Evolutionary conservation across 306 rosid genomes (phyloP), one percentile per base, ranked within the genome.

Genomic region (Cucumis hystrix): DNA sequence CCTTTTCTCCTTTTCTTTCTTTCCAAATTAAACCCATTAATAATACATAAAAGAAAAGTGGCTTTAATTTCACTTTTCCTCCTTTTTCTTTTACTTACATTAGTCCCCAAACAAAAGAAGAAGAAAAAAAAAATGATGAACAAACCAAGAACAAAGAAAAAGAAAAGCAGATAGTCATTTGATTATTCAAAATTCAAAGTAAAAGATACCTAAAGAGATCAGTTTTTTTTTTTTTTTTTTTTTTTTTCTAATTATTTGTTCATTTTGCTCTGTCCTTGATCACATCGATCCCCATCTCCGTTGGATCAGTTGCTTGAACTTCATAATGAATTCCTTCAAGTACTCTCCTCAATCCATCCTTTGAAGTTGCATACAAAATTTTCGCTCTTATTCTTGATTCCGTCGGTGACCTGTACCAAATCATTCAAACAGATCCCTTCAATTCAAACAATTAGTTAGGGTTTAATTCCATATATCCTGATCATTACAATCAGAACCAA

Each of bases 211-310:
- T 62, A 39, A 71, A 75, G 75, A 79, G 60, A 80, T 62, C 70
- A 77, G 77, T 72, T 28, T 28, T 15, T 41, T 73, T 40, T 17
- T 17, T 52, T 16, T 72, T 28, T 28, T 15, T 41, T 73, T 40
- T 17, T 17, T 52, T 16, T 16, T 51, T 4, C 14, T 51, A 41
- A 49, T 70, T 40, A 47, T 69, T 23, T 30, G 28, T 81, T 76
- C 80, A 88, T 76, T 88, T 86, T 59, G 92, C 90, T 65, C 88
- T 86, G 80, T 86, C 90, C 80, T 82, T 80, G 41, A 88, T 88
- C 76, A 96, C 80, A 88, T 92, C 99, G 71, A 96, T 83, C 37
- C 96, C 99, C 99, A 96, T 96, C 89, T 96, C 99, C 2, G 96
- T 87, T 52, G 98, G 99, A 78, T 96, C 98, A 1, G 99, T 96